phyloP scores from a whole-genome alignment of 2,329 filamentous ascomycete species.

The Arthrobotrys sinensis region DNA sequence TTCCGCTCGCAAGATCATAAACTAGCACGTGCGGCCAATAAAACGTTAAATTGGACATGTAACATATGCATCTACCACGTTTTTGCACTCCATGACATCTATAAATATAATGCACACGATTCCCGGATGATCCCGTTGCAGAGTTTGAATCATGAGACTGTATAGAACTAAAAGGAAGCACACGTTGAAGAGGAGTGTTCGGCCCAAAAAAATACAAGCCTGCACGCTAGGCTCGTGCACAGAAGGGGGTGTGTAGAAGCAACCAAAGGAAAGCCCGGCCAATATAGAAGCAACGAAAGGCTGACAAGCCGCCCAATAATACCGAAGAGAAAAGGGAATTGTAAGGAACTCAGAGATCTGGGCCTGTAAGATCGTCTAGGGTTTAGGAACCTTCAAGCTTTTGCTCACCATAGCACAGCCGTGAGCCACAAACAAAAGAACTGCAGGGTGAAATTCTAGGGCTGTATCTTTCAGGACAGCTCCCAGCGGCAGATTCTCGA shows the following conservation, averaged over 20 bases:
- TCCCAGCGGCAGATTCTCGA: constrained; percentile 84
- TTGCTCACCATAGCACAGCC: constrained; percentile 96
- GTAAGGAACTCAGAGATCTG: constrained; percentile 4
- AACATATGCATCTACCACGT: neutral
- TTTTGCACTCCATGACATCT: neutral
- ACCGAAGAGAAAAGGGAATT: constrained; percentile 1
- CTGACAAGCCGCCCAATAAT: constrained; percentile 1
- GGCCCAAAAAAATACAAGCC: constrained; percentile 22
- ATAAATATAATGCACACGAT: neutral
- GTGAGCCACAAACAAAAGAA: constrained; percentile 85
- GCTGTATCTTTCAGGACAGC: constrained; percentile 76
- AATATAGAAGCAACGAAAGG: constrained; percentile 30
- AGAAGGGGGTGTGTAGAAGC: constrained; percentile 5
- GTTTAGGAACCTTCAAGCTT: constrained; percentile 91
- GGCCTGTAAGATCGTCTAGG: constrained; percentile 69
- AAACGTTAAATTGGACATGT: neutral
- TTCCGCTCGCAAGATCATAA: neutral
- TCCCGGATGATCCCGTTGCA: constrained; percentile 4
- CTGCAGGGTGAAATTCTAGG: constrained; percentile 88
- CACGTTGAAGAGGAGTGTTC: neutral
- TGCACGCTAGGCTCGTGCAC: constrained; percentile 27
- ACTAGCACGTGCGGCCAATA: neutral
- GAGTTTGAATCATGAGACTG: constrained; percentile 9
- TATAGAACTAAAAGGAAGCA: constrained; percentile 10
- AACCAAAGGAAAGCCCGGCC: constrained; percentile 29